Conservation (phyloP, 2,329 filamentous ascomycete species). For the Phialophora chinensis region DNA sequence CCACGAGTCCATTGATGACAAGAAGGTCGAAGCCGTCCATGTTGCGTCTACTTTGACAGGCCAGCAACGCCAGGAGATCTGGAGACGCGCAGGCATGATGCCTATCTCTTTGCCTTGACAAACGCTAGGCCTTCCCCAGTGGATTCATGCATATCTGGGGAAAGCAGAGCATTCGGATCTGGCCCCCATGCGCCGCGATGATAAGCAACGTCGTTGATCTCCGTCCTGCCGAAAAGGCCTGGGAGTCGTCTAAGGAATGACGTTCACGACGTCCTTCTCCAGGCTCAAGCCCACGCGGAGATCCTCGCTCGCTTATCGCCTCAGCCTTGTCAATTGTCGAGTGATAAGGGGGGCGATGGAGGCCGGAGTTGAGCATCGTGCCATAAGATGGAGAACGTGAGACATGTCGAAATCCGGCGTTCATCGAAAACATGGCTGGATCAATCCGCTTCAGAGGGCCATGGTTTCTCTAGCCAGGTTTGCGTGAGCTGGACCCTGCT, state of each 20-base stretch:
- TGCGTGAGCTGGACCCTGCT: not conserved
- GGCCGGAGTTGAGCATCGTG: not conserved
- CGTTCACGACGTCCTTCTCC: conserved; percentile 8
- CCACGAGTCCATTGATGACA: conserved; percentile 53
- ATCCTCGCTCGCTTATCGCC: conserved; percentile 13
- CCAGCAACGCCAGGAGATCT: conserved; percentile 9
- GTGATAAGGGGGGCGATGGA: not conserved
- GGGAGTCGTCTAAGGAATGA: not conserved
- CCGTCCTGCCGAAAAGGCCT: not conserved
- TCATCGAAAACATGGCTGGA: not conserved
- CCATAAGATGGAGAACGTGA: not conserved
- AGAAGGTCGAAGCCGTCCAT: conserved; percentile 48
- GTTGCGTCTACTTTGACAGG: not conserved
- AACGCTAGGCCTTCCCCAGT: conserved; percentile 2
- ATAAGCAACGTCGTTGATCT: conserved; percentile 12
- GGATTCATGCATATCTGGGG: conserved; percentile 8
- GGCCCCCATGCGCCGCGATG: not conserved
- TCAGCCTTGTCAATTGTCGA: not conserved
- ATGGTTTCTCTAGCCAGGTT: not conserved
- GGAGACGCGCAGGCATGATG: conserved; percentile 18
- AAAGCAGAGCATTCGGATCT: not conserved
- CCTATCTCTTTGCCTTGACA: not conserved
- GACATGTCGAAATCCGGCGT: not conserved
- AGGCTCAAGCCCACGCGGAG: not conserved
- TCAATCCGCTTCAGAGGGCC: not conserved